Conservation (phyloP, 371 early-diverging fungal species). For the Zopfochytrium polystomum region DNA sequence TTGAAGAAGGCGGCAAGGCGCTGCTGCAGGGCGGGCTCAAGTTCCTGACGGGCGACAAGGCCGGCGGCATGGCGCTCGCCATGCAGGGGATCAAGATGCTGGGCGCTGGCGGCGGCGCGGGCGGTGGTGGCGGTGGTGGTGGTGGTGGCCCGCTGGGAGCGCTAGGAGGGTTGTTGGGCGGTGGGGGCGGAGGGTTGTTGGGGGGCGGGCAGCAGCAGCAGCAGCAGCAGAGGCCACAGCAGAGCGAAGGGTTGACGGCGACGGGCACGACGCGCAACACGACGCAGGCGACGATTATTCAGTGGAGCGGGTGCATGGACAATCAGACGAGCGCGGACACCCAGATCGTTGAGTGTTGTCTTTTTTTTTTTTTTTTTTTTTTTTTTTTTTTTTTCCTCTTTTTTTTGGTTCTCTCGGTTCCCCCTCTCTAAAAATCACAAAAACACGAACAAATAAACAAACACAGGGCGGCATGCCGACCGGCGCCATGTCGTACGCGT, state of each 20-base stretch:
- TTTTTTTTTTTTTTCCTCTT: too few species aligned
- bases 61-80: background rate
- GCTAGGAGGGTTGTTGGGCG: too few species aligned
- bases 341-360: background rate
- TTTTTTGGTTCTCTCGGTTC: too few species aligned
- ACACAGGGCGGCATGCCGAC: conserved; percentile 2
- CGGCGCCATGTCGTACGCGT: conserved; percentile 14
- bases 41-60: background rate
- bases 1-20: background rate
- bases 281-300: background rate
- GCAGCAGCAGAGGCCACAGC: background rate
- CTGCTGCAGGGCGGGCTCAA: conserved; percentile 12
- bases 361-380: too few species aligned
- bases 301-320: conserved; percentile 12
- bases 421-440: background rate
- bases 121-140: too few species aligned
- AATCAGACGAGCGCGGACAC: conserved; percentile 11
- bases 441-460: too few species aligned
- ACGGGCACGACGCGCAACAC: conserved; percentile 9
- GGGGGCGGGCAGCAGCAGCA: background rate
- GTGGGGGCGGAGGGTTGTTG: background rate
- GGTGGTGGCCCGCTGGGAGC: too few species aligned
- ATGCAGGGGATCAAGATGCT: conserved; percentile 1
- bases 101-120: background rate
- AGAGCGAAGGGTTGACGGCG: background rate